Base-by-base conservation (phyloP, 1,284 basidiomycete species). In the Puccinia horiana region DNA sequence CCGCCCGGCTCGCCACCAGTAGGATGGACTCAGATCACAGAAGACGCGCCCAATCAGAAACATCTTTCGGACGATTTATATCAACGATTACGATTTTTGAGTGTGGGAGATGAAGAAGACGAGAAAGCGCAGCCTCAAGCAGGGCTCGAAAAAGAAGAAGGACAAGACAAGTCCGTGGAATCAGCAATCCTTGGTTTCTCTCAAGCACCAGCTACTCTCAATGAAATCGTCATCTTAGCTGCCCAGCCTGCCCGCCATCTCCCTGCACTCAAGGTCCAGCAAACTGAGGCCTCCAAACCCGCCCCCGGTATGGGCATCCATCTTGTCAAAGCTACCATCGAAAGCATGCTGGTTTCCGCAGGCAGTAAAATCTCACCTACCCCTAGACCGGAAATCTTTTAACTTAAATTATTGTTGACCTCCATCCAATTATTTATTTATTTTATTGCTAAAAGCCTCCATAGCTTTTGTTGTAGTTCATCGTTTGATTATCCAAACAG, bases 1-100 rank as follows among this genome's bases (percentile, higher is more conserved):
- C 96, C 96, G 0, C 97, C 97, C 0, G 97, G 96, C n/a, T 96
- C 94, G 0, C 96, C 97, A 0, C 96, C 96, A 0, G 92, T 97
- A 1, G 96, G 96, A 0, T 99, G 96, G 96, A 95, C 97, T 86
- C 94, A 91, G 42, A 91, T 95, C 83, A 88, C 89, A 63, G 97
- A 99, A 88, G 95, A 96, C 29, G 94, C 94, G 8, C 96, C 97
- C 0, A 99, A 99, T 86, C 87, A 89, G 8, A 88, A 91, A 5
- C 93, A 96, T 5, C 90, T 98, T 47, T 96, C 96, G 0, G 92
- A 94, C 35, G 96, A 99, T 86, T 90, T 99, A 84, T 93, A 95
- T 65, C 87, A 89, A 20, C 94, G 95, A 11, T 88, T 98, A 52
- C 86, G 88, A 76, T 85, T 86, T n/a, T 84, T 90, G 9, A 86